Evolutionary conservation across 2,329 filamentous ascomycete species (phyloP), one percentile per base, ranked within the genome.

Genomic region (Huntiella bhutanensis): DNA sequence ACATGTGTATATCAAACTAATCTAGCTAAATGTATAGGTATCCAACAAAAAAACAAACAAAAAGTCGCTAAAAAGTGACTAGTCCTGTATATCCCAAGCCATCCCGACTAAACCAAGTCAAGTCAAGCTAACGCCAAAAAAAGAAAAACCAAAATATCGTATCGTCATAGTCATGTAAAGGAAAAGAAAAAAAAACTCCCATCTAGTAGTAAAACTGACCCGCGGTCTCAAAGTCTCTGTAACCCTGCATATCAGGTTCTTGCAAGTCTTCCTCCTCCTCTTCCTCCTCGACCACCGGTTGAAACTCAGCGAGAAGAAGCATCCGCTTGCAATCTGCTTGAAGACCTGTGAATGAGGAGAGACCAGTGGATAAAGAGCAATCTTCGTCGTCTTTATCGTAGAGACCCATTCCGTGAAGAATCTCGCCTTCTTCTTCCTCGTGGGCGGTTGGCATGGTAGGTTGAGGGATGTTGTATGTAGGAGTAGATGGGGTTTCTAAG

Each of bases 271-370:
- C 60, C 0, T 66, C 62, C 2, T 67, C 65, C 0, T 73, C 75
- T 2, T 74, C 73, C 15, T 78, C 75, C 4, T 72, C 68, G 40
- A 74, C 71, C 7, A 77, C 79, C 13, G 70, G 82, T 59, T 75
- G 79, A 81, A 71, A 88, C 0, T 81, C 82, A 58, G 87, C 82
- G 60, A 88, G 82, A 3, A 91, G 64, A 58, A 86, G 88, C 53
- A 88, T 64, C 59, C 83, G 83, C 59, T 84, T 83, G 48, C 82
- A 81, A 5, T 70, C 62, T 17, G 70, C 70, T 41, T 77, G 60
- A 13, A 82, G 58, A 19, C 68, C 67, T 33, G 66, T 68, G 48
- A 73, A 66, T 19, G 70, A 70, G 4, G 67, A 67, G 43, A 67
- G 58, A 60, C 75, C 68, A 61, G 71, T 67, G 59, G 74, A 63